phyloP scores from a whole-genome alignment of 2,329 filamentous ascomycete genomes.

The Ceratocystis lukuohia region DNA sequence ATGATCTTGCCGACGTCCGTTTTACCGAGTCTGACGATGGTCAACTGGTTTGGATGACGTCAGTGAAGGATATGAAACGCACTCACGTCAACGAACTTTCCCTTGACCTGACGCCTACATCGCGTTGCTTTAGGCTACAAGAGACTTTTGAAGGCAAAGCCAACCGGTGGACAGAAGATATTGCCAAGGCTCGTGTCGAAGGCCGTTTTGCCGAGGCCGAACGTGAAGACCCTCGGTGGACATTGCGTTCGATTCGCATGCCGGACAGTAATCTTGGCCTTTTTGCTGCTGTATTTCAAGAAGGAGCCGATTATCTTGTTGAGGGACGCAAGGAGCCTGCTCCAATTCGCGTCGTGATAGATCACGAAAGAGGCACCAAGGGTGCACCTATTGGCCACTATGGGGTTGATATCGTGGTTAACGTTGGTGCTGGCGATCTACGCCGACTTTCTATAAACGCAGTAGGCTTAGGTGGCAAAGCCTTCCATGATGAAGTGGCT shows the following conservation, averaged over 20 bases:
- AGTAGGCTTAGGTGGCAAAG: slow-evolving; percentile 53
- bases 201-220: slow-evolving; percentile 72
- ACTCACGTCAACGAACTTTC: slow-evolving; percentile 25
- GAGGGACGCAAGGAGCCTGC: slow-evolving; percentile 55
- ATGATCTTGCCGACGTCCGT: slow-evolving; percentile 54
- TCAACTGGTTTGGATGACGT: slow-evolving; percentile 53
- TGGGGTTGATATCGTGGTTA: slow-evolving; percentile 57
- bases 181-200: slow-evolving; percentile 76
- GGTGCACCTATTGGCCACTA: slow-evolving; percentile 52
- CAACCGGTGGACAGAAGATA: slow-evolving; percentile 65
- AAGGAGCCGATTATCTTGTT: slow-evolving; percentile 47
- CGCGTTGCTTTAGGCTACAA: slow-evolving; percentile 57
- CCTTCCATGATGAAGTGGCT: slow-evolving; percentile 61
- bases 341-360: slow-evolving; percentile 57
- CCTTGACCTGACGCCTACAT: slow-evolving; percentile 28
- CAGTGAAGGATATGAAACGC: slow-evolving; percentile 44
- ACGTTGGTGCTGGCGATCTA: slow-evolving; percentile 42
- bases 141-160: slow-evolving; percentile 69
- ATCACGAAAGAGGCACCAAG: slow-evolving; percentile 53
- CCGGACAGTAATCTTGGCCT: slow-evolving; percentile 46
- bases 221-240: slow-evolving; percentile 69
- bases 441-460: slow-evolving; percentile 38
- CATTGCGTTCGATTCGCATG: slow-evolving; percentile 55
- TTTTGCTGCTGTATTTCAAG: slow-evolving; percentile 59
- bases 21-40: slow-evolving; percentile 59